A percentile compares a stretch with the other conserved stretches of the same genome.
These are phyloP conservation scores for Bromus sterilis DNA, from an alignment of 176 grass and related monocot genomes.

Conservation along the genomic window DNA sequence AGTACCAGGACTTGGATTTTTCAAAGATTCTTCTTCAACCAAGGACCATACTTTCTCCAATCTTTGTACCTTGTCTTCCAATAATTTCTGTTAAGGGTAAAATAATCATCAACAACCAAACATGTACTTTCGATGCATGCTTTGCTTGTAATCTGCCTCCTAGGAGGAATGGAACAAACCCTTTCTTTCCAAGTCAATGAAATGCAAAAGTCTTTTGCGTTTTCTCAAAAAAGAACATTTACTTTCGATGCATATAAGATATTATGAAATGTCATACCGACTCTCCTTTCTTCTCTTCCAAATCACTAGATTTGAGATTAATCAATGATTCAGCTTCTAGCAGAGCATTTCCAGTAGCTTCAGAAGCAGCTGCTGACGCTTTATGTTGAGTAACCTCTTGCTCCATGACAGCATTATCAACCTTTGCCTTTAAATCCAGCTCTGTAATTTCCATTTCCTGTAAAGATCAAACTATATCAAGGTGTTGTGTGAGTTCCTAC, in stretches of 20 bases:
- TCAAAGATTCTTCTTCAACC: slow-evolving; percentile 74
- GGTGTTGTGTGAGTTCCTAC: neutral
- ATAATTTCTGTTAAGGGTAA: slow-evolving; percentile 25
- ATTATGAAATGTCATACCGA: slow-evolving; percentile 30
- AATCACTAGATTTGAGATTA: slow-evolving; percentile 55
- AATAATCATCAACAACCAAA: slow-evolving; percentile 5
- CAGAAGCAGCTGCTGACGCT: slow-evolving; percentile 32
- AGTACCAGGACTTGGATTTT: slow-evolving; percentile 74
- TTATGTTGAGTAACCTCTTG: slow-evolving; percentile 41
- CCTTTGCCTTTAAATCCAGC: slow-evolving; percentile 48
- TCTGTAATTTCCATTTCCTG: slow-evolving; percentile 63
- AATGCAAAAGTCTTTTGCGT: too few species aligned
- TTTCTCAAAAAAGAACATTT: too few species aligned
- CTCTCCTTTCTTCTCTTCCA: slow-evolving; percentile 71
- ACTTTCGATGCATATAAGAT: slow-evolving; percentile 12
- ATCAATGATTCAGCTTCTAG: slow-evolving; percentile 44
- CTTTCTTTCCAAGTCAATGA: neutral
- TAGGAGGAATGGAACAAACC: too few species aligned
- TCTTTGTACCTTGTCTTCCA: slow-evolving; percentile 55
- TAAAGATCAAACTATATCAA: neutral
- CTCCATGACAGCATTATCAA: slow-evolving; percentile 51
- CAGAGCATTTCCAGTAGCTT: slow-evolving; percentile 35
- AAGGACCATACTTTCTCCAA: slow-evolving; percentile 67
- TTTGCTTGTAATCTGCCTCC: too few species aligned
- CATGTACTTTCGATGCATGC: too few species aligned